These are phyloP conservation scores for Eragrostis curvula DNA, from an alignment of 176 grass and related monocot species.

Conservation along the genomic window DNA sequence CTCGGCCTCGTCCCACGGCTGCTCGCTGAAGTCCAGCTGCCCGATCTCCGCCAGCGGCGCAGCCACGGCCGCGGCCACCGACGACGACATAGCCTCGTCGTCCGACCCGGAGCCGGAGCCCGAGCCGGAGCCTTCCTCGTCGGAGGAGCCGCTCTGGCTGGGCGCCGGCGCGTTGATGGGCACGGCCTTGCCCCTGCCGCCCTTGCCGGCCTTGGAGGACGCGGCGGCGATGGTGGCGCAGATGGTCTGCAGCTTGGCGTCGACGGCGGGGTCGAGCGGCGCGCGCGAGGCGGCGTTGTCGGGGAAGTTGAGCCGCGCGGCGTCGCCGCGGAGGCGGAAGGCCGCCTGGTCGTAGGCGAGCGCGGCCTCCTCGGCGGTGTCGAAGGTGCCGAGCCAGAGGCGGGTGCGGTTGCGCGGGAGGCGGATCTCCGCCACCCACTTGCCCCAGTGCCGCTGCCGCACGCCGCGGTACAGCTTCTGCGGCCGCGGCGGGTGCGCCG, in stretches of 20 bases:
- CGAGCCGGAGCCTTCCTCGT: constrained; percentile 2
- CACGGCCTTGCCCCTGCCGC: not conserved
- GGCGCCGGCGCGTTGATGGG: constrained; percentile 13
- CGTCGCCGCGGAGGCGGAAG: constrained; percentile 56
- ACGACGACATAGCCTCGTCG: constrained; percentile 4
- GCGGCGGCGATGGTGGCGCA: constrained; percentile 52
- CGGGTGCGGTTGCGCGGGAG: constrained; percentile 69
- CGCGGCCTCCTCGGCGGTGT: constrained; percentile 87
- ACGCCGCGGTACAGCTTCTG: constrained; percentile 85
- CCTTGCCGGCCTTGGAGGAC: not conserved
- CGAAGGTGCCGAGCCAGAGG: constrained; percentile 94
- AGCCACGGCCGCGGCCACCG: not conserved
- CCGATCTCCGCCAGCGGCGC: not conserved
- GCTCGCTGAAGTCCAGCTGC: not conserved
- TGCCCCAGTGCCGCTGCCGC: constrained; percentile 87
- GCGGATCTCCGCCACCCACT: constrained; percentile 91
- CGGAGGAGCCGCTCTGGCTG: constrained; percentile 23
- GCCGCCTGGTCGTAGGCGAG: constrained; percentile 56
- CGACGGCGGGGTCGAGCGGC: constrained; percentile 43
- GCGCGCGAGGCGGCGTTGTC: constrained; percentile 34
- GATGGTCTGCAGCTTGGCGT: constrained; percentile 75
- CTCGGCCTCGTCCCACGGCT: constrained; percentile 40
- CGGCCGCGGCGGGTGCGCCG: not conserved
- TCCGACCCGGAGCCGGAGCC: constrained; percentile 16
- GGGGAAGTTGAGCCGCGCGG: constrained; percentile 62